Base-by-base conservation (phyloP, 108 stramenopile genomes). In the Seminavis robusta region DNA sequence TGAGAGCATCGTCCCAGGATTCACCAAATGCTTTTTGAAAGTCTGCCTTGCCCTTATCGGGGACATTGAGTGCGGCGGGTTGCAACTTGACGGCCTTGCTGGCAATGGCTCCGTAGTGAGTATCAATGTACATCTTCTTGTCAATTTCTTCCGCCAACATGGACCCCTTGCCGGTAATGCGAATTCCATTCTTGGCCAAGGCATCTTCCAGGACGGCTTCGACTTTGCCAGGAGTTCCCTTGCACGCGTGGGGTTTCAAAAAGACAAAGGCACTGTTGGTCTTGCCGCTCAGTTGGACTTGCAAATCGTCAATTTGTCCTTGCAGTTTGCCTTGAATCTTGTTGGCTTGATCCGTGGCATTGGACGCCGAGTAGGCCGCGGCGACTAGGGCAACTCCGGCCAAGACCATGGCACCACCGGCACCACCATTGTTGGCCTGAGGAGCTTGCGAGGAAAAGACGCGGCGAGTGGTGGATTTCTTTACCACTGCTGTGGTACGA, bases 41-140 rank as follows among this genome's bases (percentile, higher is more conserved):
- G 31, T 33, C 59, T 19, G 60, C 59, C 54, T 69, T 69, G 21
- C 68, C 68, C 38, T 69, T 69, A 17, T 71, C 83, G 9, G 93
- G 93, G 7, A 94, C 93, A 40, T 81, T 77, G 27, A 91, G 70
- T 47, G 91, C 66, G 15, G 71, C 71, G 2, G 93, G 85, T 19
- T 77, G 32, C 38, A 89, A 52, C 44, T 88, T 80, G 48, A 82
- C 75, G 19, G 93, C 93, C 76, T 94, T 94, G 56, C 73, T 78
- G 2, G 93, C 93, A 55, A 94, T 94, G 23, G 93, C 87, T 56
- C 86, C 86, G 54, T 94, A 94, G 63, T 94, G 93, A 31, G 80
- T 83, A 61, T 94, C 93, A 41, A 94, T 91, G 57, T 59, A 59
- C 67, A 87, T 61, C 44, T 85, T 86, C 55, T 86, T 67, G 67